Evolutionary conservation across 306 rosid genomes (phyloP).

Genomic region (Prosopis cineraria): DNA sequence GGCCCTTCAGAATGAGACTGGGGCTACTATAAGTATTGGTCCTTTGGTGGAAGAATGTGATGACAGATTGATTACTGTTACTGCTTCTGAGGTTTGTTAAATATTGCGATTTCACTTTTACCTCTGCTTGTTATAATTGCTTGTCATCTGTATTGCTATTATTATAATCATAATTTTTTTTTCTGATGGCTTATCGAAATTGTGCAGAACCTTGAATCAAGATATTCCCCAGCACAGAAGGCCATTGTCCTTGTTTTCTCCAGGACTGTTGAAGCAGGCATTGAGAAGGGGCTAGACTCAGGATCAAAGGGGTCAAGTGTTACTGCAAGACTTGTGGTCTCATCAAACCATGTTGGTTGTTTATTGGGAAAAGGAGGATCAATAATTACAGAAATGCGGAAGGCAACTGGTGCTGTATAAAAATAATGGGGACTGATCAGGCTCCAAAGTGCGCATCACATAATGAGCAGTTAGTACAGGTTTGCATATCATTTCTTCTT

Average conservation of each 20-base stretch:
- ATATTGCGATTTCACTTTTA: slow-evolving; percentile 26
- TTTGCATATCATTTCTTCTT: slow-evolving; percentile 30
- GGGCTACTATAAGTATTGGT: slow-evolving; percentile 77
- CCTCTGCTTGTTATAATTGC: slow-evolving; percentile 18
- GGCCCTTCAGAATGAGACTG: slow-evolving; percentile 91
- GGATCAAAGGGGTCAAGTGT: slow-evolving; percentile 62
- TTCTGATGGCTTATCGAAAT: slow-evolving; percentile 26
- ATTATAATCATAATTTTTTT: background rate
- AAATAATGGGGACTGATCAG: slow-evolving; percentile 69
- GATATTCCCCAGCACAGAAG: slow-evolving; percentile 90
- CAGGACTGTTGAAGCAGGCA: slow-evolving; percentile 69
- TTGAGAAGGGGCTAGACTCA: slow-evolving; percentile 67
- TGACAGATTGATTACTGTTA: slow-evolving; percentile 73
- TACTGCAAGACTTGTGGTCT: slow-evolving; percentile 72
- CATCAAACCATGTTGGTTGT: slow-evolving; percentile 93
- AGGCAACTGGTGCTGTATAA: slow-evolving; percentile 79
- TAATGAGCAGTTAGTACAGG: slow-evolving; percentile 85
- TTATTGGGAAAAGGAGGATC: slow-evolving; percentile 93
- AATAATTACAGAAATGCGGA: slow-evolving; percentile 83
- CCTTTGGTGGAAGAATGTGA: slow-evolving; percentile 68
- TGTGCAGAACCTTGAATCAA: slow-evolving; percentile 74
- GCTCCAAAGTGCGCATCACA: slow-evolving; percentile 84
- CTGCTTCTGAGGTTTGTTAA: slow-evolving; percentile 83
- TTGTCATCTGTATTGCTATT: slow-evolving; percentile 10
- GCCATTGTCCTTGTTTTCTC: slow-evolving; percentile 84